phyloP scores from a whole-genome alignment of 345 rosid genomes.

The Salix dunnii region DNA sequence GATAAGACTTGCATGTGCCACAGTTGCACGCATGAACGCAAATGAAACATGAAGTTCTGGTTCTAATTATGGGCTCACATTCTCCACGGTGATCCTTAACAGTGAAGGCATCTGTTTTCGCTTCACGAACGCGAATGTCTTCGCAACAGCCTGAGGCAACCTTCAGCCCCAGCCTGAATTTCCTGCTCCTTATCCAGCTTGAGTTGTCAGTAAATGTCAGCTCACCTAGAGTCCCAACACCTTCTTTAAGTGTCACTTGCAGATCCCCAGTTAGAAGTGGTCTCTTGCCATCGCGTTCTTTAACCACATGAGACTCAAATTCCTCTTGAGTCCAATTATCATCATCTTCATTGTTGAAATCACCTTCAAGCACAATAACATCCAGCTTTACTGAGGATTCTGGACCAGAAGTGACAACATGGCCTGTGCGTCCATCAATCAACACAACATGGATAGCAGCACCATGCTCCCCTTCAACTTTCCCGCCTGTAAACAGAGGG shows the following conservation, averaged over 20 bases:
- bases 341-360: slow-evolving; percentile 34
- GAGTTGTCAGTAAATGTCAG: slow-evolving; percentile 39
- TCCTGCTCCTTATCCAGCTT: slow-evolving; percentile 44
- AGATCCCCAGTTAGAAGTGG: slow-evolving; percentile 40
- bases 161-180: slow-evolving; percentile 40
- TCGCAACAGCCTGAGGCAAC: slow-evolving; percentile 37
- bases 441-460: slow-evolving; percentile 24
- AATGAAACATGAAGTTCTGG: background rate
- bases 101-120: slow-evolving; percentile 38
- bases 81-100: slow-evolving; percentile 39
- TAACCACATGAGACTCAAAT: slow-evolving; percentile 34
- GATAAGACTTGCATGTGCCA: background rate
- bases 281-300: slow-evolving; percentile 40
- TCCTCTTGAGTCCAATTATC: slow-evolving; percentile 32
- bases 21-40: background rate
- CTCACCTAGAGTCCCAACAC: slow-evolving; percentile 37
- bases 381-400: slow-evolving; percentile 36
- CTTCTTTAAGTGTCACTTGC: slow-evolving; percentile 37
- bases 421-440: slow-evolving; percentile 30
- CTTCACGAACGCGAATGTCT: slow-evolving; percentile 33
- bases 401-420: slow-evolving; percentile 30
- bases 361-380: slow-evolving; percentile 38
- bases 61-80: slow-evolving; percentile 20
- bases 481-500: slow-evolving; percentile 35
- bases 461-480: slow-evolving; percentile 37